Evolutionary conservation across 805 yeast genomes (phyloP).

Genomic region (Yarrowia divulgata): DNA sequence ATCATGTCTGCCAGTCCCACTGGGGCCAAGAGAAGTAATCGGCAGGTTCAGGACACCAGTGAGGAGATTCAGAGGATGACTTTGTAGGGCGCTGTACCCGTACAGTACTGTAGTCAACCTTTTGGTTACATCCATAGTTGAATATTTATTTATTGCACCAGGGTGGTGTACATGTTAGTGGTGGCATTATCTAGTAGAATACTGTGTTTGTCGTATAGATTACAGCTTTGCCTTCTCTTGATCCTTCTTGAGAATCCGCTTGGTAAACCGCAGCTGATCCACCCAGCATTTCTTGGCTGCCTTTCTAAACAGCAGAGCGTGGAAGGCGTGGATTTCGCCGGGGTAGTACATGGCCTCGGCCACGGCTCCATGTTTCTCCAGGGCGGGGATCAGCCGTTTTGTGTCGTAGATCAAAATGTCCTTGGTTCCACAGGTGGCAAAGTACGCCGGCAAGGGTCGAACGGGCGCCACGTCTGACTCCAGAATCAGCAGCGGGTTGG

Average conservation of each 20-base stretch:
- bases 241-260: constrained; percentile 1
- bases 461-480: constrained; percentile 5
- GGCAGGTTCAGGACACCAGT: constrained; percentile 45
- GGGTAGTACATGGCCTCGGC: constrained; percentile 26
- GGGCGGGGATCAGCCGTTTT: constrained; percentile 20
- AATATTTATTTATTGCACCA: no score
- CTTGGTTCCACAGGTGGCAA: constrained; percentile 28
- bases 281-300: constrained; percentile 23
- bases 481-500: constrained; percentile 21
- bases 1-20: constrained; percentile 43
- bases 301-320: constrained; percentile 26
- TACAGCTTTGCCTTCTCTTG: neutral
- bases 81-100: neutral
- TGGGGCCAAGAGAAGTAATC: constrained; percentile 41
- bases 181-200: neutral
- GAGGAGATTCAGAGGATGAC: constrained; percentile 46
- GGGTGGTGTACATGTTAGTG: neutral
- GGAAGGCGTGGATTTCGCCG: constrained; percentile 25
- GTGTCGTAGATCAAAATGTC: constrained; percentile 30
- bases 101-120: no score
- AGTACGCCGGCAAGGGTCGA: constrained; percentile 13
- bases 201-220: no score
- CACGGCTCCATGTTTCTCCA: constrained; percentile 14
- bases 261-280: constrained; percentile 25
- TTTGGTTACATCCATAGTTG: no score